Conservation (phyloP, 2,329 filamentous ascomycete species). For the Aspergillus nomiae region DNA sequence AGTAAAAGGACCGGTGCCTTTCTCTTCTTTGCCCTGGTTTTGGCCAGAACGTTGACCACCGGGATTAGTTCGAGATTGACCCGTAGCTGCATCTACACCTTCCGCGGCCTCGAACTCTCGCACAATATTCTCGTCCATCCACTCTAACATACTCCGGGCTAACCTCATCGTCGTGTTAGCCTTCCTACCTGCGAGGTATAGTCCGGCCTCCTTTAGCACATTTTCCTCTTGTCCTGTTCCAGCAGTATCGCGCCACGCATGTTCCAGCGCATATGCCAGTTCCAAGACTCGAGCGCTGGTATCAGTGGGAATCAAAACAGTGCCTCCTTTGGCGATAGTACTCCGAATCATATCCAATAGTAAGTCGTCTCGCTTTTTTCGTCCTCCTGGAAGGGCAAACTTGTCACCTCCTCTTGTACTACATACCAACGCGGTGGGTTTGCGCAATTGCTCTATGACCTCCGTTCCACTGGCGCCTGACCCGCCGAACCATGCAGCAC, state of each 20-base stretch:
- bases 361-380: constrained; percentile 80
- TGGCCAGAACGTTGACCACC: constrained; percentile 44
- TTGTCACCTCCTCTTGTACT: constrained; percentile 79
- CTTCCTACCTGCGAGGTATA: constrained; percentile 85
- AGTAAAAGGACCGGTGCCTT: constrained; percentile 74
- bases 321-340: constrained; percentile 79
- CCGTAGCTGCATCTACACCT: constrained; percentile 39
- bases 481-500: constrained; percentile 89
- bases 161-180: constrained; percentile 87
- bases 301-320: constrained; percentile 89
- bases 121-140: constrained; percentile 97
- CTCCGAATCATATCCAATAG: constrained; percentile 79
- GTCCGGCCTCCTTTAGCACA: constrained; percentile 53
- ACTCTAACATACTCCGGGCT: constrained; percentile 93
- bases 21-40: constrained; percentile 40
- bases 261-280: constrained; percentile 87
- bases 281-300: constrained; percentile 94
- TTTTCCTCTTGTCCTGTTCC: constrained; percentile 53
- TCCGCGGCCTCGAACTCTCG: constrained; percentile 78
- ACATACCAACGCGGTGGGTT: constrained; percentile 91
- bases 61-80: constrained; percentile 41
- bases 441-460: constrained; percentile 88
- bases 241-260: constrained; percentile 77
- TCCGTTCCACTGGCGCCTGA: constrained; percentile 79
- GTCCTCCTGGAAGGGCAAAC: constrained; percentile 68